Conservation (phyloP, 2,329 filamentous ascomycete genomes). For the Westerdykella aurantiaca region DNA sequence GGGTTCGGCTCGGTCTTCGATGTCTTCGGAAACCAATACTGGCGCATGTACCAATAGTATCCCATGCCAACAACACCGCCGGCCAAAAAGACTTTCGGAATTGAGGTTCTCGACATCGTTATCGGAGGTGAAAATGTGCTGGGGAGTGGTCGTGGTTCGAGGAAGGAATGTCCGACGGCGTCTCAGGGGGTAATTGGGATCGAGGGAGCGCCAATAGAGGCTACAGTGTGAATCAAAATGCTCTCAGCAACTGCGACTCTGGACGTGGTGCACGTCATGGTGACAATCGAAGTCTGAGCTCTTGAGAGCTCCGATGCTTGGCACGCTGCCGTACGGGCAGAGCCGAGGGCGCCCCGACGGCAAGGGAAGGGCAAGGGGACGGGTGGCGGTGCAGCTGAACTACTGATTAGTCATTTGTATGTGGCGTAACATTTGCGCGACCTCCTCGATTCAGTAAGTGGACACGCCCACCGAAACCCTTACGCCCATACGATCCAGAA, state of each 20-base stretch:
- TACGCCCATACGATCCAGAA: background rate
- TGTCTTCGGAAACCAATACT: constrained; percentile 36
- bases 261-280: constrained; percentile 28
- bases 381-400: constrained; percentile 12
- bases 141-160: too few species aligned
- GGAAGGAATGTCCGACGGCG: too few species aligned
- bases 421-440: constrained; percentile 9
- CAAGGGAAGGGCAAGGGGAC: background rate
- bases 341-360: too few species aligned
- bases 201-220: too few species aligned
- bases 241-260: constrained; percentile 1
- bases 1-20: constrained; percentile 34
- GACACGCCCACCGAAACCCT: constrained; percentile 20
- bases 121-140: too few species aligned
- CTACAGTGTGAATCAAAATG: too few species aligned
- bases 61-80: constrained; percentile 31
- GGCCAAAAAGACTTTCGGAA: constrained; percentile 36
- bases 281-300: constrained; percentile 16
- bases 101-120: constrained; percentile 7
- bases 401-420: background rate
- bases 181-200: too few species aligned
- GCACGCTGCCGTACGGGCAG: too few species aligned
- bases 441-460: constrained; percentile 21
- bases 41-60: constrained; percentile 35
- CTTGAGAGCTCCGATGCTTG: constrained; percentile 2